A percentile compares a stretch with the other conserved stretches of the same genome.
Conservation (phyloP, 371 early-diverging fungal species). For the Apophysomyces sp. region DNA sequence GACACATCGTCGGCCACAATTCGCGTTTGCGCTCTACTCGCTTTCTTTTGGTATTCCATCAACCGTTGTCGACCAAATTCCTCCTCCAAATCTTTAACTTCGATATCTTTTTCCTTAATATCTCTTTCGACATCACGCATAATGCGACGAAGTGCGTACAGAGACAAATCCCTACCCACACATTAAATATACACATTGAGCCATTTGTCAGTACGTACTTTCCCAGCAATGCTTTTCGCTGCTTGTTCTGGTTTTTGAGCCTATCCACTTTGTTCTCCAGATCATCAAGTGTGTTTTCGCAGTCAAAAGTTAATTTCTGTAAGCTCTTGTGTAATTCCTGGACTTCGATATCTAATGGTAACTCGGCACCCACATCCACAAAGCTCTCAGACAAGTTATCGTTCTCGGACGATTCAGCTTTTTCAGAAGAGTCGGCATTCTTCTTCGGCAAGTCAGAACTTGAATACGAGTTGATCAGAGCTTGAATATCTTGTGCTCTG, state of each 20-base stretch:
- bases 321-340: neutral
- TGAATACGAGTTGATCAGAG: neutral
- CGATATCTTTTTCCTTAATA: slow-evolving; percentile 11
- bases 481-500: slow-evolving; percentile 5
- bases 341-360: neutral
- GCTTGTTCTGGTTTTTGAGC: slow-evolving; percentile 1
- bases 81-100: slow-evolving; percentile 20
- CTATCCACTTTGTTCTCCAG: slow-evolving; percentile 13
- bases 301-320: neutral
- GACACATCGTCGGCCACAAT: slow-evolving; percentile 11
- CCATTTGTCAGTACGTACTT: slow-evolving; percentile 3
- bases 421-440: neutral
- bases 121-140: slow-evolving; percentile 32
- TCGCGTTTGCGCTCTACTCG: neutral
- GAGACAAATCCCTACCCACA: slow-evolving; percentile 11
- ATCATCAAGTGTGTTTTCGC: slow-evolving; percentile 2
- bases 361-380: neutral
- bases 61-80: slow-evolving; percentile 16
- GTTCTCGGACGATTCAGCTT: neutral
- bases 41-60: slow-evolving; percentile 2
- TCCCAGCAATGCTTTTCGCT: slow-evolving; percentile 1
- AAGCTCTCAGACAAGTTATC: too few relatives aligned
- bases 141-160: slow-evolving; percentile 26
- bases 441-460: too few relatives aligned
- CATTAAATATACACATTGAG: neutral